These are phyloP conservation scores for Dichomitus squalens DNA, from an alignment of 1,284 basidiomycete species.

Conservation along the genomic window DNA sequence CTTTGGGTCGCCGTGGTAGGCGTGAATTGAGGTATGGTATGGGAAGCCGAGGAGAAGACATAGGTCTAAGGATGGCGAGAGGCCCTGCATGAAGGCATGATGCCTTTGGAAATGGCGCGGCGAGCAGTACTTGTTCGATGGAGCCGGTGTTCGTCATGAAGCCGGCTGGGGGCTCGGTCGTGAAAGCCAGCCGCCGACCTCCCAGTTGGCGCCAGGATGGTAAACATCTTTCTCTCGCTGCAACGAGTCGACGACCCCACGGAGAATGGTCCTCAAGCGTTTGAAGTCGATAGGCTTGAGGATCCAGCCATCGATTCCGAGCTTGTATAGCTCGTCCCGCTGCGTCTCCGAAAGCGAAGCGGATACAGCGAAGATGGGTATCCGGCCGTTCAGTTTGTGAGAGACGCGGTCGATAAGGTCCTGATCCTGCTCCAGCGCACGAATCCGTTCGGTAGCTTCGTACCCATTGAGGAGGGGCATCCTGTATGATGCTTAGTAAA, in stretches of 20 bases:
- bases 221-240: constrained; percentile 64
- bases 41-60: too few relatives aligned
- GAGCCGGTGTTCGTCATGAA: neutral
- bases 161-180: neutral
- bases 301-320: constrained; percentile 86
- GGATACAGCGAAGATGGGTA: constrained; percentile 86
- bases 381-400: constrained; percentile 63
- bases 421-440: constrained; percentile 52
- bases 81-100: too few relatives aligned
- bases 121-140: too few relatives aligned
- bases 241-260: constrained; percentile 56
- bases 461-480: constrained; percentile 87
- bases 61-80: too few relatives aligned
- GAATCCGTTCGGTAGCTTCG: constrained; percentile 70
- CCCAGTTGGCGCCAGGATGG: constrained; percentile 63
- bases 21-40: too few relatives aligned
- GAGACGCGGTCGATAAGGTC: constrained; percentile 38
- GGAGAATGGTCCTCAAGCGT: constrained; percentile 61
- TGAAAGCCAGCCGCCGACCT: constrained; percentile 68
- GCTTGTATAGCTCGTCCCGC: constrained; percentile 55
- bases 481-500: too few relatives aligned
- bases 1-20: too few relatives aligned
- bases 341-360: constrained; percentile 74
- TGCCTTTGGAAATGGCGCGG: too few relatives aligned
- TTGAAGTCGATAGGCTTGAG: constrained; percentile 85